Evolutionary conservation across 345 rosid species (phyloP).

Genomic region (Citrus trifoliata): DNA sequence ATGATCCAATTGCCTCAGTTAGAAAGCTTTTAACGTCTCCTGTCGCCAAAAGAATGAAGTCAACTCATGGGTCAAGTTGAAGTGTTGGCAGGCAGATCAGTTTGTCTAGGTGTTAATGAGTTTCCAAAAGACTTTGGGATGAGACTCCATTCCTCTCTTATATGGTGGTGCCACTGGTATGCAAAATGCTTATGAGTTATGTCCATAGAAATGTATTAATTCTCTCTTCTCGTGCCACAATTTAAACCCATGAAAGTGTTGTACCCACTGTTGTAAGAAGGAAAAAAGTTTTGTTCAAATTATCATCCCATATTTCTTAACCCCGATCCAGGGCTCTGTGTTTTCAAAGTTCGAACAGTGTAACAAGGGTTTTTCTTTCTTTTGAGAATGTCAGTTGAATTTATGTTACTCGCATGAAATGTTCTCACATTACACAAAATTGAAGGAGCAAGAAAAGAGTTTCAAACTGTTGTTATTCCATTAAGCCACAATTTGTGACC

Average conservation of each 20-base stretch:
- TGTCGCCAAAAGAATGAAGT: constrained; percentile 47
- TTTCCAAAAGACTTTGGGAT: neutral
- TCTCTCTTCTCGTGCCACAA: neutral
- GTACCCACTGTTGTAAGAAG: neutral
- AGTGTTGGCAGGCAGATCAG: constrained; percentile 5
- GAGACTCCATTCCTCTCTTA: neutral
- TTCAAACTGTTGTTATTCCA: constrained; percentile 29
- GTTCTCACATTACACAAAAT: constrained; percentile 11
- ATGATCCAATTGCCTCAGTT: constrained; percentile 72
- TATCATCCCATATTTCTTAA: neutral
- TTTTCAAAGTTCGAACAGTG: neutral
- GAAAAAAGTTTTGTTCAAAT: neutral
- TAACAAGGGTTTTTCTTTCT: neutral
- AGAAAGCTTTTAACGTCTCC: constrained; percentile 68
- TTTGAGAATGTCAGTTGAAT: constrained; percentile 15
- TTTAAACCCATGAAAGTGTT: neutral
- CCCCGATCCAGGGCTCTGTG: neutral
- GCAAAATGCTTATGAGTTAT: neutral
- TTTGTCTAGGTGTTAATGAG: neutral
- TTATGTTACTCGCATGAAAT: neutral
- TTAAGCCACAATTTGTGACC: constrained; percentile 69
- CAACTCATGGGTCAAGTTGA: constrained; percentile 30
- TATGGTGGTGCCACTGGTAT: neutral
- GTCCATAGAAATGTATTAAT: neutral
- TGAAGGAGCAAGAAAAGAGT: neutral